phyloP scores from a whole-genome alignment of 176 grass and related monocot genomes.

The Oryza coarctata region DNA sequence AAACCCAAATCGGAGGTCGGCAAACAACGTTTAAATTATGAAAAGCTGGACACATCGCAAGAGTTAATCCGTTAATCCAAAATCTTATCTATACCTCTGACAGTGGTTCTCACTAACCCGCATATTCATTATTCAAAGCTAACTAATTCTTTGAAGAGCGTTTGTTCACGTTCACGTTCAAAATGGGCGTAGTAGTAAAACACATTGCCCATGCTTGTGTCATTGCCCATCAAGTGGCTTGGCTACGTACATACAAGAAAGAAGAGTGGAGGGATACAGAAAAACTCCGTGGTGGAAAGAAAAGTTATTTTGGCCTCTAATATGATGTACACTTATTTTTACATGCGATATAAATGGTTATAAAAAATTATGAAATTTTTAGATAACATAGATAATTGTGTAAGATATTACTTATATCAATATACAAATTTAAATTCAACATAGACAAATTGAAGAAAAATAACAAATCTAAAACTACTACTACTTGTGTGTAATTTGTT shows the following conservation, averaged over 20 bases:
- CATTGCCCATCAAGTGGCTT: neutral
- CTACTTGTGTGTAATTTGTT: no score
- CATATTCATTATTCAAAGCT: neutral
- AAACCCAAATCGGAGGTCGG: neutral
- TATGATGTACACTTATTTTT: no score
- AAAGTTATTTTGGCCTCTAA: no score
- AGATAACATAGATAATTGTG: no score
- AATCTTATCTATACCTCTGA: neutral
- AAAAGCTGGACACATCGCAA: neutral
- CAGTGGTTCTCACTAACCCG: constrained; percentile 3
- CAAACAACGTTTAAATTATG: neutral
- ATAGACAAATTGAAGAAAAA: no score
- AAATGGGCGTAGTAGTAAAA: neutral
- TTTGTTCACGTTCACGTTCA: neutral
- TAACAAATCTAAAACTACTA: no score
- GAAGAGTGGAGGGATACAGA: neutral
- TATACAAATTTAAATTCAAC: no score
- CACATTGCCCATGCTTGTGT: neutral
- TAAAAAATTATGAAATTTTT: no score
- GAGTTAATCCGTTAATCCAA: neutral
- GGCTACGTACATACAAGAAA: neutral
- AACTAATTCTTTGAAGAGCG: neutral
- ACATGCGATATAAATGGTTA: no score
- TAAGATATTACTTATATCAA: no score
- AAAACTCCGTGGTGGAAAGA: neutral